Evolutionary conservation across 116 monocot genomes (phyloP), one percentile per base, ranked within the genome.

Genomic region (Iris pallida): DNA sequence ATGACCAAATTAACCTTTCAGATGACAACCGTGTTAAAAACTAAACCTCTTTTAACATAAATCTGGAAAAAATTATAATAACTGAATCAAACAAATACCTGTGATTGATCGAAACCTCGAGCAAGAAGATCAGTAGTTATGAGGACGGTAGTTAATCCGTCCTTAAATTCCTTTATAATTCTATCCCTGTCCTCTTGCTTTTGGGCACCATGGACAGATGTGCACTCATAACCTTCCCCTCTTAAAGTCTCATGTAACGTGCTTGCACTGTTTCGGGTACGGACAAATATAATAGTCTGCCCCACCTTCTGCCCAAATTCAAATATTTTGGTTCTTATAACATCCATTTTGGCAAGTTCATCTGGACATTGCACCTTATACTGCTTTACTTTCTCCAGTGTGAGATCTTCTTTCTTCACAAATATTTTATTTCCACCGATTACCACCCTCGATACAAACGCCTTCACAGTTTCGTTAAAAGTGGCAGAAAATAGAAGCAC

Each of bases 401-500:
- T 85, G 13, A 94, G 76, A 14, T 90, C 84, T 70, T 91, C 95
- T 73, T 88, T 95, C 73, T 86, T 91, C 17, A 95, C 95, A 65
- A 81, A 95, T 40, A 95, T 83, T 57, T 88, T 76, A 73, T 95
- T 95, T 64, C 74, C 91, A 63, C 85, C 85, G 30, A 57, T 77
- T 9, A 91, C 73, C 48, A 86, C 81, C 67, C 71, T 90, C 40
- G 83, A 79, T 69, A 87, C 90, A 75, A 94, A 90, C 40, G 71
- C 45, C 66, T 83, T 98, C 45, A 98, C 98, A 18, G 72, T 78
- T 64, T 98, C 98, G 68, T 87, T 86, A 60, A 98, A 98, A 11
- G 98, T 93, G 2, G 98, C 98, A 65, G 93, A 93, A 70, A 98
- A 98, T 7, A 98, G 72, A 69, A 97, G 83, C 9, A 92, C 92